These are phyloP conservation scores for Citrullus amarus DNA, from an alignment of 306 rosid species.

Conservation along the genomic window DNA sequence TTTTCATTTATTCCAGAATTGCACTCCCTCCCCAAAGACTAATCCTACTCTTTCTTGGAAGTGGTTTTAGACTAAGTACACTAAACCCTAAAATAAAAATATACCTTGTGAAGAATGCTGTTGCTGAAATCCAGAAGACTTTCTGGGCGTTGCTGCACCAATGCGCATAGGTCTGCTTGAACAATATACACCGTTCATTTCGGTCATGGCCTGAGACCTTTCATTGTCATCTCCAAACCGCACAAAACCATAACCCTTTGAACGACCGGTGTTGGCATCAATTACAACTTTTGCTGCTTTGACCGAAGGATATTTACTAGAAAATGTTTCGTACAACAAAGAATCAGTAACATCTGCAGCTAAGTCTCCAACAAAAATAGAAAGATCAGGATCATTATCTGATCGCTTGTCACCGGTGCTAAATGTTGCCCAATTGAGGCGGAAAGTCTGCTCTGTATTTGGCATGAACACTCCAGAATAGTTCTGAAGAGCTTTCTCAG, in stretches of 20 bases:
- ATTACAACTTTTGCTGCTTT: slow-evolving; percentile 91
- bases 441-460: slow-evolving; percentile 74
- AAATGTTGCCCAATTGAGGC: slow-evolving; percentile 92
- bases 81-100: slow-evolving; percentile 10
- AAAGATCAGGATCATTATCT: slow-evolving; percentile 79
- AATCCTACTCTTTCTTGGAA: not conserved
- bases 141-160: slow-evolving; percentile 94
- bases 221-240: slow-evolving; percentile 89
- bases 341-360: slow-evolving; percentile 87
- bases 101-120: slow-evolving; percentile 39
- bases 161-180: slow-evolving; percentile 94
- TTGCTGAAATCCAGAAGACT: slow-evolving; percentile 78
- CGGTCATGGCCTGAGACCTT: slow-evolving; percentile 71
- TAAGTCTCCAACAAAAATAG: slow-evolving; percentile 93
- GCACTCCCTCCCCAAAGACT: not conserved
- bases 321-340: slow-evolving; percentile 65
- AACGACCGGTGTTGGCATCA: slow-evolving; percentile 90
- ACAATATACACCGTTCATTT: slow-evolving; percentile 81
- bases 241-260: slow-evolving; percentile 97
- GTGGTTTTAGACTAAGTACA: not conserved
- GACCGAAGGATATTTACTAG: slow-evolving; percentile 71
- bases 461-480: slow-evolving; percentile 69
- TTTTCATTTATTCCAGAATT: not conserved
- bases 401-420: slow-evolving; percentile 81
- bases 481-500: slow-evolving; percentile 72